Conservation (phyloP, 306 rosid genomes). For the Amphicarpaea edgeworthii region DNA sequence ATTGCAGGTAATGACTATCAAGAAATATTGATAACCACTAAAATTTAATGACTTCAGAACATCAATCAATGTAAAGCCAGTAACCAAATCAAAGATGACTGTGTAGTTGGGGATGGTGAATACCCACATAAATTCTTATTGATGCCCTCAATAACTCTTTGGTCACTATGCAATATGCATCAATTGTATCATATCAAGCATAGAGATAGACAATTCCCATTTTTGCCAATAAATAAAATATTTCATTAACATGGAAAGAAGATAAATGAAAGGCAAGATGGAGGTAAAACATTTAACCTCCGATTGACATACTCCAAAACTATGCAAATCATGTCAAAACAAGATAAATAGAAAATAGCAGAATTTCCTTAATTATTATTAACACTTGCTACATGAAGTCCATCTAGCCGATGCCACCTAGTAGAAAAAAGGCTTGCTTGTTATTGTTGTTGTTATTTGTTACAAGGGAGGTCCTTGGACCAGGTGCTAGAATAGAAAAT, state of each 20-base stretch:
- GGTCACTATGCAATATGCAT: background rate
- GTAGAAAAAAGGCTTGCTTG: no score
- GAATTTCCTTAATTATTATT: no score
- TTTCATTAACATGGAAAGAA: background rate
- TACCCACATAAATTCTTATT: background rate
- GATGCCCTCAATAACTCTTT: background rate
- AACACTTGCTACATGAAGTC: no score
- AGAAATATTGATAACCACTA: background rate
- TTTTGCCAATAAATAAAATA: background rate
- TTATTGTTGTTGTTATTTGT: no score
- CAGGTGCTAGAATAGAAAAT: no score
- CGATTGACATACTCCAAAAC: no score
- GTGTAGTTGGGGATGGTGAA: background rate
- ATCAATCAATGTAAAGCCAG: slow-evolving; percentile 20
- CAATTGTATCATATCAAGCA: background rate
- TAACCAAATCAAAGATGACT: slow-evolving; percentile 28
- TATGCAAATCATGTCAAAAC: no score
- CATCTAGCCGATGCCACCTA: no score
- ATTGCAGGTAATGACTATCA: background rate
- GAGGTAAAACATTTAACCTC: no score
- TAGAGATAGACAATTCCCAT: background rate
- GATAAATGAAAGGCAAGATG: background rate
- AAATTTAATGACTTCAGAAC: background rate
- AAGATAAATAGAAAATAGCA: no score
- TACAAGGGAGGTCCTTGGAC: no score